Percentiles rank a stretch among this genome's conserved stretches.
These are phyloP conservation scores for Mimosa bimucronata DNA, from an alignment of 306 rosid genomes.

Conservation along the genomic window DNA sequence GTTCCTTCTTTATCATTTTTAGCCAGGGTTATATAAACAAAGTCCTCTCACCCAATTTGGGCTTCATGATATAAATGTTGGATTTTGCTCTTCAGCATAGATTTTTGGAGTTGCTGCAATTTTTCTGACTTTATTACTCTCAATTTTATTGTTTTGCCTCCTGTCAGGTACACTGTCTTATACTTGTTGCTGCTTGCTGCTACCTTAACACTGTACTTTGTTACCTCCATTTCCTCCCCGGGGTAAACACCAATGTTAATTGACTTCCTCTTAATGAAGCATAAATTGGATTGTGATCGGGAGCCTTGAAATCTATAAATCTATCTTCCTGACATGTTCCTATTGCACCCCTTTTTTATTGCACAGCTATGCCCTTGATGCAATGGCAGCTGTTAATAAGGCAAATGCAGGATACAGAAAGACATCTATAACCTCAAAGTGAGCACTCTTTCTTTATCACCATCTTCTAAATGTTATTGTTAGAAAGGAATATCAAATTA, in stretches of 20 bases:
- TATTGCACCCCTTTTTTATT: slow-evolving; percentile 12
- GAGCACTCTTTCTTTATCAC: slow-evolving; percentile 39
- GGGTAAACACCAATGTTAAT: slow-evolving; percentile 63
- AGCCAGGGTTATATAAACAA: not conserved
- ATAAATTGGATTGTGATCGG: slow-evolving; percentile 24
- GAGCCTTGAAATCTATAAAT: slow-evolving; percentile 6
- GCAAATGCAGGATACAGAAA: slow-evolving; percentile 46
- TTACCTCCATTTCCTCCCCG: slow-evolving; percentile 82
- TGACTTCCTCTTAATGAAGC: slow-evolving; percentile 30
- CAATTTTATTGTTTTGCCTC: slow-evolving; percentile 2
- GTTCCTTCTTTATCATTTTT: not conserved
- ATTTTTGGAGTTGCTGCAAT: slow-evolving; percentile 17
- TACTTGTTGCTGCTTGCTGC: slow-evolving; percentile 71
- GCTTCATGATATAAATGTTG: not conserved
- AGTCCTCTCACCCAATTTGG: not conserved
- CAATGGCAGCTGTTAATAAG: slow-evolving; percentile 62
- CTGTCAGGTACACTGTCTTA: slow-evolving; percentile 69
- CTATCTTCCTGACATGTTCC: slow-evolving; percentile 30
- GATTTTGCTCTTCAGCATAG: slow-evolving; percentile 13
- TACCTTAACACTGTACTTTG: slow-evolving; percentile 77
- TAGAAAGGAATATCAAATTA: slow-evolving; percentile 27
- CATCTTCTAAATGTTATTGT: slow-evolving; percentile 20
- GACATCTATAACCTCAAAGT: slow-evolving; percentile 59
- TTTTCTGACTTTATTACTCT: slow-evolving; percentile 20
- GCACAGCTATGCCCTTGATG: slow-evolving; percentile 77